Conservation (phyloP, 768 basidiomycete genomes). For the Xerocomellus chrysenteron region DNA sequence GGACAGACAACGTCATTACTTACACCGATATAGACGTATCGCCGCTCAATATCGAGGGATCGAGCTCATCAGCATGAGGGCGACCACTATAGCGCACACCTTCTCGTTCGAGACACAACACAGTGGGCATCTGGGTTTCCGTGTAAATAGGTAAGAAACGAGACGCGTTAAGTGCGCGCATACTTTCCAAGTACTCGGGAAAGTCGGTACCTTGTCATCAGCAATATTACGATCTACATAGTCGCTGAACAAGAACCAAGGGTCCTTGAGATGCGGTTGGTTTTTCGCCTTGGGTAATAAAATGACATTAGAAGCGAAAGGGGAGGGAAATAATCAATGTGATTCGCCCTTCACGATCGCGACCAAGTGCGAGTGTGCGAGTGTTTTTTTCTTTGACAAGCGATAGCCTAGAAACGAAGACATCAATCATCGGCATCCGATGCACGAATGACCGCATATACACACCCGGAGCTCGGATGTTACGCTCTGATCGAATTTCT, state of each 20-base stretch:
- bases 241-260: conserved; percentile 97
- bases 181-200: conserved; percentile 92
- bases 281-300: conserved; percentile 70
- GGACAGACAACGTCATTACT: conserved; percentile 22
- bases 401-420: conserved; percentile 55
- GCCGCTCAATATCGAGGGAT: conserved; percentile 71
- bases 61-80: conserved; percentile 63
- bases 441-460: neutral
- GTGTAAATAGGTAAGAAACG: neutral
- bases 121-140: conserved; percentile 70
- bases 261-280: conserved; percentile 44
- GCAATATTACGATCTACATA: conserved; percentile 84
- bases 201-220: conserved; percentile 84
- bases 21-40: conserved; percentile 90
- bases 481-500: conserved; percentile 51
- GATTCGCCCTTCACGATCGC: conserved; percentile 70
- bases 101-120: conserved; percentile 84
- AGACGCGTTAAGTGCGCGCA: conserved; percentile 11
- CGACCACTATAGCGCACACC: conserved; percentile 61
- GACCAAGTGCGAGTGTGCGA: conserved; percentile 80
- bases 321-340: no score
- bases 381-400: conserved; percentile 73
- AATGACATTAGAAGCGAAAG: neutral
- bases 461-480: conserved; percentile 75
- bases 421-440: neutral